Base-by-base conservation (phyloP, 1,284 basidiomycete species). In the Vanrija pseudolonga region DNA sequence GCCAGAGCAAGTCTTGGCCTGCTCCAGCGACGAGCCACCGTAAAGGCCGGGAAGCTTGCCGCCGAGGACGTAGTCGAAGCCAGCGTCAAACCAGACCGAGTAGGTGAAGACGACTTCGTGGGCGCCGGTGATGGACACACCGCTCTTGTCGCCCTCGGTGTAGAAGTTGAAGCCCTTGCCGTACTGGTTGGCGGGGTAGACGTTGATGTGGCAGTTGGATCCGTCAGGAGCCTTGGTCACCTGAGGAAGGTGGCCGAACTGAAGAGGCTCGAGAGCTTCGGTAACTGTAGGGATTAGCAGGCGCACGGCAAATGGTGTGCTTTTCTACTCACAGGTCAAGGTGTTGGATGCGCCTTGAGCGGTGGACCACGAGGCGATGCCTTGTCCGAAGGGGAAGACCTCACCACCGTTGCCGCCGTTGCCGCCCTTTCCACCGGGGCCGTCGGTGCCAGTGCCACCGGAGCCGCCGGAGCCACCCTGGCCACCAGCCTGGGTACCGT, bases 41-140 rank as follows among this genome's bases (percentile, higher is more conserved):
- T 68, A 74, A 8, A 77, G 56, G 17, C 78, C 78, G 1, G 77
- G 77, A 20, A 79, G 67, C 56, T 79, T 78, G 36, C 77, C 78
- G 17, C 76, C 76, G 48, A 73, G 68, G 49, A 72, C 39, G 55
- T 71, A 79, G 45, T 74, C 59, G 60, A 76, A 79, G 24, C 65
- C 66, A 15, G 60, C 59, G 6, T 68, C 60, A 54, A 78, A 74
- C 55, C 57, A 76, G 51, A 77, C 70, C 0, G 70, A 67, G 64
- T 78, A 79, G 2, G 64, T 64, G 49, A 77, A 65, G 9, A 65
- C 47, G 44, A 74, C 66, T 46, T 76, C 73, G 9, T 50, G 66
- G 8, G 75, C 72, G 11, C 44, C 26, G 22, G 58, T 56, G n/a
- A 69, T 51, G 40, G 63, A 57, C 49, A 71, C 66, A 6, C 61